Evolutionary conservation across 164 flowering plant genomes (phyloP), one percentile per base, ranked within the genome.

Genomic region (Platanus orientalis): DNA sequence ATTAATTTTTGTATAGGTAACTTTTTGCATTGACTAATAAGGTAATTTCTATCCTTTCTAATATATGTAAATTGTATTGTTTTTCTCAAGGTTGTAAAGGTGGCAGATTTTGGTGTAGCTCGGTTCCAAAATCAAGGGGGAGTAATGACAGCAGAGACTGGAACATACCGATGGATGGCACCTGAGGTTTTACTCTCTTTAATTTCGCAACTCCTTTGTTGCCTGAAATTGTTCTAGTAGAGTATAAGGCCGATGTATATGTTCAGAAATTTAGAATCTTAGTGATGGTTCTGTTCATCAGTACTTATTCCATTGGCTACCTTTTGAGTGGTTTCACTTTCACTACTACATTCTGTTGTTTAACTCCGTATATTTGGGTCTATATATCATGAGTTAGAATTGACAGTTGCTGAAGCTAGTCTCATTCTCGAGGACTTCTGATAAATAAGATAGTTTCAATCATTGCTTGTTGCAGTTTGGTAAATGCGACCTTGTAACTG

Each of bases 131-230:
- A 67, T 70, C 80, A 82, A 70, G 94, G 76, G 50, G 98, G 98
- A 27, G 84, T 82, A 14, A 93, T 93, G 98, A 93, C 98, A 27
- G 98, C 98, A 30, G 98, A 93, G 71, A 93, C 97, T 23, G 98
- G 97, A 77, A 90, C 97, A 23, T 90, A 93, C 58, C 83, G 97
- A 78, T 93, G 97, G 98, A 92, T 92, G 98, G 98, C 97, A 40
- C 98, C 98, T 59, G 98, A 93, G 98, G 98, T 93, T 7, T 60
- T 73, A 3, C 23, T 24, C 34, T 62, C 16, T 39, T 26, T 66
- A 24, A 10, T 39, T 40, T 36, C 21, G 13, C 17, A 23, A 42
- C 7, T 9, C 21, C 25, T 58, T 42, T 21, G 7, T 45, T 24
- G 1, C 27, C 27, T 52, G 42, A 20, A 13, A 32, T 61, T 55